Evolutionary conservation across 1,139 yeast species (phyloP).

Genomic region (Hansenula sp.): DNA sequence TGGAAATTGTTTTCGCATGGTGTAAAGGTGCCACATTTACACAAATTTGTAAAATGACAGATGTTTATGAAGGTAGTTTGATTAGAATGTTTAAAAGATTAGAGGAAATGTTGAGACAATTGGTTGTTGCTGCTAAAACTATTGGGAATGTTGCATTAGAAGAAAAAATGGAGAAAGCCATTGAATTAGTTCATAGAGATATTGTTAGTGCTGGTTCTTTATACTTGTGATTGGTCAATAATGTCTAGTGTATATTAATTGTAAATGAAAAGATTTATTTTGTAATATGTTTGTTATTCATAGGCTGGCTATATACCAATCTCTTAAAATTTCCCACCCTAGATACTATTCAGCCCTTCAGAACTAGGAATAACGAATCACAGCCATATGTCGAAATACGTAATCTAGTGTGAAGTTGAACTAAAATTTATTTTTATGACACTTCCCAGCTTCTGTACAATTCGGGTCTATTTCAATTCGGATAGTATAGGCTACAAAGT

Average conservation of each 20-base stretch:
- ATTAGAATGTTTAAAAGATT: slow-evolving; percentile 91
- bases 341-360: too few species aligned
- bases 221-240: slow-evolving; percentile 42
- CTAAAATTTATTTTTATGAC: too few species aligned
- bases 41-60: slow-evolving; percentile 97
- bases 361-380: too few species aligned
- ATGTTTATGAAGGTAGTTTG: slow-evolving; percentile 94
- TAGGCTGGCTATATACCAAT: too few species aligned
- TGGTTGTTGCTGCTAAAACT: slow-evolving; percentile 86
- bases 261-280: too few species aligned
- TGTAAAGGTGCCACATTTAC: slow-evolving; percentile 94
- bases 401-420: too few species aligned
- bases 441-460: too few species aligned
- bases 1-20: slow-evolving; percentile 98
- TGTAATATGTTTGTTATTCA: too few species aligned
- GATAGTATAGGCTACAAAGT: too few species aligned
- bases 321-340: too few species aligned
- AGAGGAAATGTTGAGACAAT: slow-evolving; percentile 88
- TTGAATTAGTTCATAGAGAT: slow-evolving; percentile 88
- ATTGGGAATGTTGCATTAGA: slow-evolving; percentile 87
- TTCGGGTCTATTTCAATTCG: too few species aligned
- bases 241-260: background rate
- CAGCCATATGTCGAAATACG: too few species aligned
- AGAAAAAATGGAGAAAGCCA: slow-evolving; percentile 83
- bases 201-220: slow-evolving; percentile 94